phyloP scores from a whole-genome alignment of 352 stramenopile species.

The Phytophthora syringae region DNA sequence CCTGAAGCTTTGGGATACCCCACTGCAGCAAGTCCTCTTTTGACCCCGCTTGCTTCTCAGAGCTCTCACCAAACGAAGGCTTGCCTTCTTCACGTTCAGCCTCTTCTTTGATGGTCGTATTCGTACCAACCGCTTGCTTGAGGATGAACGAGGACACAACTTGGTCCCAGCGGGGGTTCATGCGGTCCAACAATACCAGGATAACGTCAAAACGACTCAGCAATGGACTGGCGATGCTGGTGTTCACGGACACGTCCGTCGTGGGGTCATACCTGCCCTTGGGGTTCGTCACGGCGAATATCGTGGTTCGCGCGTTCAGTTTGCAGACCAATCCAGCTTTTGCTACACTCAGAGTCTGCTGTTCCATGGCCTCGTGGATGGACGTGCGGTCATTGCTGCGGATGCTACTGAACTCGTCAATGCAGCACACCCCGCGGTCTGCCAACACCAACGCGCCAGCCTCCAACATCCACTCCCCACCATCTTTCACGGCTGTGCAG shows the following conservation, averaged over 20 bases:
- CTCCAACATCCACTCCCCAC: constrained; percentile 96
- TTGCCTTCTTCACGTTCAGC: constrained; percentile 25
- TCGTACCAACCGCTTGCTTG: constrained; percentile 71
- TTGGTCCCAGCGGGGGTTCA: constrained; percentile 90
- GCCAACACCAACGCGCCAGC: constrained; percentile 94
- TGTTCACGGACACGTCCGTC: constrained; percentile 93
- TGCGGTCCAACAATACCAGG: constrained; percentile 94
- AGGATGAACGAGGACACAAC: constrained; percentile 96
- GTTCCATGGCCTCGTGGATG: constrained; percentile 98
- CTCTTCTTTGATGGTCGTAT: constrained; percentile 38
- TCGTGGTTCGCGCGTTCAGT: constrained; percentile 94
- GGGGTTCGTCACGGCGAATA: constrained; percentile 97
- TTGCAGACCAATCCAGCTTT: constrained; percentile 98
- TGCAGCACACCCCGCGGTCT: constrained; percentile 94
- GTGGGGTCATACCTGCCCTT: constrained; percentile 89
- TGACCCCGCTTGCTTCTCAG: neutral
- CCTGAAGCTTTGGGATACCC: constrained; percentile 91
- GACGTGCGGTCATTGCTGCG: constrained; percentile 92
- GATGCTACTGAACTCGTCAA: constrained; percentile 98
- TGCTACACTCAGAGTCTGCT: constrained; percentile 97
- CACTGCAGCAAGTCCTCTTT: constrained; percentile 49
- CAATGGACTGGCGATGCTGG: constrained; percentile 94
- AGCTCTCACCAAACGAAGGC: constrained; percentile 19
- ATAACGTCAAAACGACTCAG: constrained; percentile 98
- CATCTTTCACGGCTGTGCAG: constrained; percentile 96